Conservation (phyloP, 225 moss, liverwort and hornwort genomes). For the Rhytidiadelphus loreus region DNA sequence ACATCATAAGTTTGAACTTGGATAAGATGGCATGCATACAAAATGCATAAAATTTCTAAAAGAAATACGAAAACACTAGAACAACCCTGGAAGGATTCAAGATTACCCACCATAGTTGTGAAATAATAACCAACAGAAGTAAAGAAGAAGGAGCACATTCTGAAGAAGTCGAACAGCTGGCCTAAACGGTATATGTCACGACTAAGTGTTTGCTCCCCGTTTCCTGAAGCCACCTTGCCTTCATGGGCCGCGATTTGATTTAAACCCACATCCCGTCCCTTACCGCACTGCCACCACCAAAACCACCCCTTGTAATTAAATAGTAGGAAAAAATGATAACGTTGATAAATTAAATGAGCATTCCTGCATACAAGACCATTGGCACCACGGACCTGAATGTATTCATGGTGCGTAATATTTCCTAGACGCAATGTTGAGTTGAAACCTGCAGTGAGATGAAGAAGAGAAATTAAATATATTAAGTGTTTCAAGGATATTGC, state of each 20-base stretch:
- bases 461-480: neutral
- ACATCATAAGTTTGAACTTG: neutral
- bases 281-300: conserved; percentile 46
- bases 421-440: conserved; percentile 56
- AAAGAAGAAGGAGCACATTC: conserved; percentile 60
- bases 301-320: neutral
- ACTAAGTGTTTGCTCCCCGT: conserved; percentile 59
- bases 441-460: conserved; percentile 24
- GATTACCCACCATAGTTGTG: conserved; percentile 42
- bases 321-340: neutral
- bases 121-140: conserved; percentile 59
- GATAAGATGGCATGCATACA: neutral
- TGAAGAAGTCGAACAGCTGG: conserved; percentile 61
- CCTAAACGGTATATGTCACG: conserved; percentile 57
- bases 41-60: neutral
- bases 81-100: neutral
- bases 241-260: conserved; percentile 69
- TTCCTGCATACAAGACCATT: neutral
- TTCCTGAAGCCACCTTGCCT: conserved; percentile 48
- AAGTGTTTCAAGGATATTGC: neutral
- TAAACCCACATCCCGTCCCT: conserved; percentile 61
- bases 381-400: conserved; percentile 39
- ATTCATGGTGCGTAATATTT: conserved; percentile 56
- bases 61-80: neutral
- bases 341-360: neutral